Conservation (phyloP, 2,329 filamentous ascomycete species). For the Aspergillus phoenicis region DNA sequence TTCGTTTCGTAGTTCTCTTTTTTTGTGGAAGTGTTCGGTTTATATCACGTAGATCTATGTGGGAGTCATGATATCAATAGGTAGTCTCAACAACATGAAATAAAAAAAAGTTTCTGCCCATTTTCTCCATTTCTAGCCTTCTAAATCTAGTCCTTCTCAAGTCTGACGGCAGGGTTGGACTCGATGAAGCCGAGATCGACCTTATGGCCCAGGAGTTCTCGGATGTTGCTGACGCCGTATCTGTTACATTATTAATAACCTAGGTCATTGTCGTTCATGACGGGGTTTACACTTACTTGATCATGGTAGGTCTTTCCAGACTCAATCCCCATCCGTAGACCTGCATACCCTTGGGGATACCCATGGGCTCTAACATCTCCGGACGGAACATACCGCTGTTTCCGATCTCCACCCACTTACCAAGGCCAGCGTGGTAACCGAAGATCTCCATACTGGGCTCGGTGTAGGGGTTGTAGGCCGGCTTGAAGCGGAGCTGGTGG, state of each 20-base stretch:
- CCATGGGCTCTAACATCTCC: constrained; percentile 96
- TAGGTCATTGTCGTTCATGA: neutral
- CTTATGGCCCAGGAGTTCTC: constrained; percentile 91
- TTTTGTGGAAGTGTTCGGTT: neutral
- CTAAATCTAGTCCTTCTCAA: constrained; percentile 73
- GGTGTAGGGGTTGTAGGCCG: constrained; percentile 92
- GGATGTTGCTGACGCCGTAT: constrained; percentile 81
- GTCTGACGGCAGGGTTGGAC: constrained; percentile 83
- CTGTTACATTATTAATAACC: constrained; percentile 32
- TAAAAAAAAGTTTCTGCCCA: neutral
- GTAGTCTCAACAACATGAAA: neutral
- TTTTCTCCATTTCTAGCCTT: constrained; percentile 6
- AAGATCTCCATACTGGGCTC: constrained; percentile 99
- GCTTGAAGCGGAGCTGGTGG: constrained; percentile 85
- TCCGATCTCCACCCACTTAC: constrained; percentile 94
- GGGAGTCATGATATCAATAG: neutral
- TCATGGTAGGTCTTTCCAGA: constrained; percentile 95
- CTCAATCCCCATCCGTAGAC: constrained; percentile 94
- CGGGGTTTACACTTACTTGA: constrained; percentile 66
- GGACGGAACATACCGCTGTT: constrained; percentile 99
- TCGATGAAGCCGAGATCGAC: constrained; percentile 93
- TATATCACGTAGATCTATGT: neutral
- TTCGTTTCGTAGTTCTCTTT: neutral
- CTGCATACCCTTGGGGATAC: constrained; percentile 83
- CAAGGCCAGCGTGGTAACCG: constrained; percentile 84